phyloP scores from a whole-genome alignment of 2,329 filamentous ascomycete genomes.

The Bipolaris zeicola region DNA sequence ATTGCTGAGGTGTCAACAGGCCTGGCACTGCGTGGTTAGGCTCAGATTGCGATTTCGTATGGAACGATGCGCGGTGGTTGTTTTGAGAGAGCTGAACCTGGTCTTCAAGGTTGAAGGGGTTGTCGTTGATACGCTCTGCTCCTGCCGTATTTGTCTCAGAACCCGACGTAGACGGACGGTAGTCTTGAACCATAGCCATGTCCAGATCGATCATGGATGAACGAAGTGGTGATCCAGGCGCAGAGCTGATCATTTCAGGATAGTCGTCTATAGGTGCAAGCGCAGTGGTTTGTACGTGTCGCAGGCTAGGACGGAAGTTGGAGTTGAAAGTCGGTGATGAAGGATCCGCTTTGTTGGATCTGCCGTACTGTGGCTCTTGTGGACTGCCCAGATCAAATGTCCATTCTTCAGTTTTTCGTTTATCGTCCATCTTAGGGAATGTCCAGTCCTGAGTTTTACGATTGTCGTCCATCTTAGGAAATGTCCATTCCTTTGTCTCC shows the following conservation, averaged over 20 bases:
- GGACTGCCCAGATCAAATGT: conserved; percentile 42
- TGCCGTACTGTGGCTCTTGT: conserved; percentile 21
- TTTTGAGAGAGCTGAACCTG: conserved; percentile 47
- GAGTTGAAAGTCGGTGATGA: conserved; percentile 41
- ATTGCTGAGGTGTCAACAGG: conserved; percentile 44
- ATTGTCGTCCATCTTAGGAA: conserved; percentile 32
- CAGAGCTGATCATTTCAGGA: conserved; percentile 39
- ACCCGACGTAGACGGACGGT: conserved; percentile 52
- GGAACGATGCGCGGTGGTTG: conserved; percentile 47
- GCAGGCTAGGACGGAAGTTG: conserved; percentile 48
- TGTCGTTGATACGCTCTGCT: conserved; percentile 51
- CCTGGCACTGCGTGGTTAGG: conserved; percentile 47
- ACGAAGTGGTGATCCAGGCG: conserved; percentile 43
- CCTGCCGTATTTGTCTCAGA: conserved; percentile 46
- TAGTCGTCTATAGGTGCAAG: conserved; percentile 48
- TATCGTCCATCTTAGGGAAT: conserved; percentile 35
- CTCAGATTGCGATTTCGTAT: conserved; percentile 50
- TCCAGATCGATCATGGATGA: conserved; percentile 54
- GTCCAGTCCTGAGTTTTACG: conserved; percentile 45
- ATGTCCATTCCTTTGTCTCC: conserved; percentile 41
- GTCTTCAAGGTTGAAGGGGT: conserved; percentile 58
- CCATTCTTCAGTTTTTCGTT: conserved; percentile 44
- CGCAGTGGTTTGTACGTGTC: conserved; percentile 51
- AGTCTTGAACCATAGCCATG: conserved; percentile 48
- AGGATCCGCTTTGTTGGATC: conserved; percentile 1